Conservation (phyloP, 306 rosid genomes). For the Chamaecrista fasciculata region DNA sequence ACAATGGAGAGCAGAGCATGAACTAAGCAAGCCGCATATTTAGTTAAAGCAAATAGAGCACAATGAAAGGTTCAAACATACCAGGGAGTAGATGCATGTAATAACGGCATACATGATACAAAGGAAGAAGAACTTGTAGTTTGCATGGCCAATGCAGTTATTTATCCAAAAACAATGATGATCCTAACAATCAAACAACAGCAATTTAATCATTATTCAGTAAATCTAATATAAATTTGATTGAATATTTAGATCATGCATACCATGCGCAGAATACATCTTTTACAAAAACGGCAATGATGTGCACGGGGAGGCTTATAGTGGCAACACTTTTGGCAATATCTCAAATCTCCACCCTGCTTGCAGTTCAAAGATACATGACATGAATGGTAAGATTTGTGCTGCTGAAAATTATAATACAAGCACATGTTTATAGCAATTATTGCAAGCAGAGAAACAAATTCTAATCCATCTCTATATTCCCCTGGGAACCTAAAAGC, state of each 20-base stretch:
- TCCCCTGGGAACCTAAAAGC: conserved; percentile 7
- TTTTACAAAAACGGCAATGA: conserved; percentile 94
- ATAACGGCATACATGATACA: conserved; percentile 78
- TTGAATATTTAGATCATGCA: conserved; percentile 30
- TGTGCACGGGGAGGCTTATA: conserved; percentile 98
- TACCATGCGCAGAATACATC: conserved; percentile 98
- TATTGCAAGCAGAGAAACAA: conserved; percentile 11
- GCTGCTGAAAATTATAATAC: conserved; percentile 7
- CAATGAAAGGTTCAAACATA: conserved; percentile 38
- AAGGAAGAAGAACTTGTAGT: conserved; percentile 85
- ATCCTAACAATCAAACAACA: conserved; percentile 68
- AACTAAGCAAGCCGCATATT: not conserved
- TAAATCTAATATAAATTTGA: conserved; percentile 27
- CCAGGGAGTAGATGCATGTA: conserved; percentile 90
- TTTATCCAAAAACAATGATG: conserved; percentile 99
- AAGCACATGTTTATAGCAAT: conserved; percentile 21
- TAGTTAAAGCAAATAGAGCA: conserved; percentile 16
- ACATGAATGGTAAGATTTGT: conserved; percentile 17
- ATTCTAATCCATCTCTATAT: conserved; percentile 6
- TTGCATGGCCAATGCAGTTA: conserved; percentile 92
- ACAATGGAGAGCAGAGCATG: not conserved
- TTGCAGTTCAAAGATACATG: conserved; percentile 20
- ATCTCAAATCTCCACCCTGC: conserved; percentile 97
- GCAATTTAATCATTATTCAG: conserved; percentile 36
- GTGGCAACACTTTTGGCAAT: conserved; percentile 92